A percentile compares a stretch with the other conserved stretches of the same genome.
Evolutionary conservation across 768 basidiomycete species (phyloP).

Genomic region (Naganishia onofrii): DNA sequence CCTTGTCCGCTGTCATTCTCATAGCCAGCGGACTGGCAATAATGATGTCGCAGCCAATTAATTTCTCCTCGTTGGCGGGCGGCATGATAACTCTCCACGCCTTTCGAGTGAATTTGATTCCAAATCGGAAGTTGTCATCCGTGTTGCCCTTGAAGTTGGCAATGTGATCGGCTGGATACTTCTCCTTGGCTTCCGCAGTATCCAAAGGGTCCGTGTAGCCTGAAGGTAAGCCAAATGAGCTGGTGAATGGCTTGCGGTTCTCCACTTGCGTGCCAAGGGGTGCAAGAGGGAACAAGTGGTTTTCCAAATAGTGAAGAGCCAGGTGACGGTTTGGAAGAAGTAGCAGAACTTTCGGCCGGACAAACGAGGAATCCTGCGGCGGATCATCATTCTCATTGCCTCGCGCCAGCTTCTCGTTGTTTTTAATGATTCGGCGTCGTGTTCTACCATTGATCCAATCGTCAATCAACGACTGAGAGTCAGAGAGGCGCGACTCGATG

Average conservation of each 20-base stretch:
- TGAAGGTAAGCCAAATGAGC: conserved; percentile 77
- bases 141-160: conserved; percentile 95
- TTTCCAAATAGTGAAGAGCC: conserved; percentile 76
- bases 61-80: conserved; percentile 57
- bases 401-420: conserved; percentile 84
- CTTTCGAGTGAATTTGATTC: conserved; percentile 87
- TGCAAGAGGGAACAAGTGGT: conserved; percentile 70
- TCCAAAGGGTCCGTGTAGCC: conserved; percentile 74
- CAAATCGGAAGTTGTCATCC: conserved; percentile 90
- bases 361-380: conserved; percentile 90
- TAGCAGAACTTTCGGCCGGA: conserved; percentile 87
- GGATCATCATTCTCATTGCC: conserved; percentile 58
- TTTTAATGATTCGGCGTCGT: conserved; percentile 81
- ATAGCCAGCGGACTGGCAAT: conserved; percentile 90
- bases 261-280: conserved; percentile 75
- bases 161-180: conserved; percentile 82
- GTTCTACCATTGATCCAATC: conserved; percentile 62
- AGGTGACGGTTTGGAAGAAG: conserved; percentile 90
- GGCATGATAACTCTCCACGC: conserved; percentile 59
- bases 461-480: neutral
- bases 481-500: neutral
- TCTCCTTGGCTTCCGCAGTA: conserved; percentile 54
- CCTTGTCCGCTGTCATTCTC: conserved; percentile 86
- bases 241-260: conserved; percentile 74
- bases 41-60: conserved; percentile 86